Base-by-base conservation (phyloP, 139 green algal species). In the Closterium sp. region DNA sequence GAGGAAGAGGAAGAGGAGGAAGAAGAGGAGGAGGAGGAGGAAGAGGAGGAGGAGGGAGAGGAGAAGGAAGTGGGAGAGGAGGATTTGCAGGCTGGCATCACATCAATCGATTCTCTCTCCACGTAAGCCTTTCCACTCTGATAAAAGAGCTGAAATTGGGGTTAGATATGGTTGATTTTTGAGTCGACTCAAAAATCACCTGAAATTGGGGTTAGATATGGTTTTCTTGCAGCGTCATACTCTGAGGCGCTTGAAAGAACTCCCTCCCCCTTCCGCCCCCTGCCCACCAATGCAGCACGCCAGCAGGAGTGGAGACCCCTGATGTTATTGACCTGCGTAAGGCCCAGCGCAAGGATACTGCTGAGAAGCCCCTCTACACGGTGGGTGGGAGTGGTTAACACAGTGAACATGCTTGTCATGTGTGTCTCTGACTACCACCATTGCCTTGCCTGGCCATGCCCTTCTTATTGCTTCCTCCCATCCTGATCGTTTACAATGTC, bases 251-350 rank as follows among this genome's bases (percentile, higher is more conserved):
- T 83, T 34, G 84, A 33, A 25, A 21, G n/a, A 21, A 64, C 25
- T 30, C n/a, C 1, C 23, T 86, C 83, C 30, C 9, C 9, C 3
- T 89, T 25, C 28, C n/a, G 7, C 87, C 38, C 31, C n/a, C 31
- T 21, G 4, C 86, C 10, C 7, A 10, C 0, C 31, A 87, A 16
- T 89, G 38, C 91, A 93, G 91, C 31, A 94, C 69, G 33, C 92
- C 88, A 43, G 34, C 93, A 33, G 93, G 93, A 23, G 86, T 93
- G 30, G 92, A 95, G 86, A 95, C 94, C 4, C 97, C 97, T 4
- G 96, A 97, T 84, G 95, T 96, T 23, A 96, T 97, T 38, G 96
- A 99, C 93, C 94, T 99, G 87, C 96, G 98, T 38, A 99, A 99
- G 84, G 90, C 90, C 3, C 90, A 94, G 55, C 36, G 91, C 34